A percentile compares a stretch with the other conserved stretches of the same genome.
Evolutionary conservation across 768 basidiomycete genomes (phyloP).

Genomic region (Xerocomellus dryophilus): DNA sequence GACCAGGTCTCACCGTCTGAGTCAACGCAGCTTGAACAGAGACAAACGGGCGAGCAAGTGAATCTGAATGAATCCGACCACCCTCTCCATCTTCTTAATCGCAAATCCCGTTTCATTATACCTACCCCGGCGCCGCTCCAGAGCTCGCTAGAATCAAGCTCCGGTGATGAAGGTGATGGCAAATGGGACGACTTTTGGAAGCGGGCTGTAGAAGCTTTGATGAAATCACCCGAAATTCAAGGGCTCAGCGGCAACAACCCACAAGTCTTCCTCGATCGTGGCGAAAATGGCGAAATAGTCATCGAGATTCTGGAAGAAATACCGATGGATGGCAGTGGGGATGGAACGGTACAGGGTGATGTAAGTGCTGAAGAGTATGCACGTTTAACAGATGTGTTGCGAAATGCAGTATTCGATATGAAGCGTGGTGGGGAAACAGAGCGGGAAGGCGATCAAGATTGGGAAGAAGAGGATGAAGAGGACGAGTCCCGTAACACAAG

Average conservation of each 20-base stretch:
- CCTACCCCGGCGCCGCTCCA: slow-evolving; percentile 25
- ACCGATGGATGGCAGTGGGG: slow-evolving; percentile 33
- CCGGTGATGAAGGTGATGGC: slow-evolving; percentile 14
- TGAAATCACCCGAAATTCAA: slow-evolving; percentile 32
- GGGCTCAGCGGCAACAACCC: slow-evolving; percentile 28
- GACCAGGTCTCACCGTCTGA: slow-evolving; percentile 24
- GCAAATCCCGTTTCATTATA: slow-evolving; percentile 47
- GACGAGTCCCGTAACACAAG: slow-evolving; percentile 29
- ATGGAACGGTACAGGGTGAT: slow-evolving; percentile 21
- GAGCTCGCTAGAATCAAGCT: slow-evolving; percentile 17
- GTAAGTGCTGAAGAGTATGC: slow-evolving; percentile 40
- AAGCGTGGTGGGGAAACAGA: slow-evolving; percentile 33
- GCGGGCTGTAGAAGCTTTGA: slow-evolving; percentile 28
- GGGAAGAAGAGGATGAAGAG: slow-evolving; percentile 33
- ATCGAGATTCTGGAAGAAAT: slow-evolving; percentile 47
- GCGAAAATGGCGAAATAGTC: slow-evolving; percentile 40
- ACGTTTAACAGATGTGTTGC: slow-evolving; percentile 48
- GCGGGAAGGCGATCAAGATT: slow-evolving; percentile 17
- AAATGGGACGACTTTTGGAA: slow-evolving; percentile 27
- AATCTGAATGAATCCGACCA: slow-evolving; percentile 50
- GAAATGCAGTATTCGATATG: slow-evolving; percentile 52
- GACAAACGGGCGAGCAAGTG: slow-evolving; percentile 26
- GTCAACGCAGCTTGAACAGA: slow-evolving; percentile 31
- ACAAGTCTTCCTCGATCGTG: slow-evolving; percentile 42
- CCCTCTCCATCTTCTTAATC: slow-evolving; percentile 51